A percentile compares a stretch with the other conserved stretches of the same genome.
These are phyloP conservation scores for Heterobasidion parviporum DNA, from an alignment of 1,284 basidiomycete genomes.

Conservation along the genomic window DNA sequence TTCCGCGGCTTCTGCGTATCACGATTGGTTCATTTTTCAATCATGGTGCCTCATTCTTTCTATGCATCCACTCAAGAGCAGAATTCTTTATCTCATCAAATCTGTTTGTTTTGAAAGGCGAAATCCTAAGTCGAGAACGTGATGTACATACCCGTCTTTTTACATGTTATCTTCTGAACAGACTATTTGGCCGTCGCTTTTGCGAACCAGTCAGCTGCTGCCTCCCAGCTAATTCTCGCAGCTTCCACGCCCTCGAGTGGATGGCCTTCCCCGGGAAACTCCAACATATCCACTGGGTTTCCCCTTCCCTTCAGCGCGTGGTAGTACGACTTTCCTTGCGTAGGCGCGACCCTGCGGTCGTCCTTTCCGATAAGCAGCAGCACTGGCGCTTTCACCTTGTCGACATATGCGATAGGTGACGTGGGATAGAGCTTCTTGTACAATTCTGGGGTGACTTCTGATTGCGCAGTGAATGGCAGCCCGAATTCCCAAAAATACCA, in stretches of 20 bases:
- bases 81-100: too few species aligned
- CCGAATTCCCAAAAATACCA: slow-evolving; percentile 63
- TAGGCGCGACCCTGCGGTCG: slow-evolving; percentile 57
- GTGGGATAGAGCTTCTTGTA: slow-evolving; percentile 37
- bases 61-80: too few species aligned
- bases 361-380: slow-evolving; percentile 51
- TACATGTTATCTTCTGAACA: too few species aligned
- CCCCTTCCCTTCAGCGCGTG: slow-evolving; percentile 49
- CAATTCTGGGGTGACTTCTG: slow-evolving; percentile 32
- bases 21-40: too few species aligned
- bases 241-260: slow-evolving; percentile 56
- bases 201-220: slow-evolving; percentile 42
- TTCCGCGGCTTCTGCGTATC: too few species aligned
- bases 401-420: slow-evolving; percentile 53
- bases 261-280: slow-evolving; percentile 57
- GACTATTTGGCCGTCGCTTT: background rate
- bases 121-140: too few species aligned
- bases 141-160: too few species aligned
- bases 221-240: slow-evolving; percentile 41
- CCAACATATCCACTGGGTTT: slow-evolving; percentile 47
- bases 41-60: too few species aligned
- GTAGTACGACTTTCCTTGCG: slow-evolving; percentile 56
- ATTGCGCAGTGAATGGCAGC: slow-evolving; percentile 21
- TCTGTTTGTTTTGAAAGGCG: too few species aligned
- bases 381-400: slow-evolving; percentile 44